Percentiles rank a stretch among this genome's conserved stretches.
phyloP scores from a whole-genome alignment of 2,329 filamentous ascomycete genomes.

The Calonectria leucothoes region DNA sequence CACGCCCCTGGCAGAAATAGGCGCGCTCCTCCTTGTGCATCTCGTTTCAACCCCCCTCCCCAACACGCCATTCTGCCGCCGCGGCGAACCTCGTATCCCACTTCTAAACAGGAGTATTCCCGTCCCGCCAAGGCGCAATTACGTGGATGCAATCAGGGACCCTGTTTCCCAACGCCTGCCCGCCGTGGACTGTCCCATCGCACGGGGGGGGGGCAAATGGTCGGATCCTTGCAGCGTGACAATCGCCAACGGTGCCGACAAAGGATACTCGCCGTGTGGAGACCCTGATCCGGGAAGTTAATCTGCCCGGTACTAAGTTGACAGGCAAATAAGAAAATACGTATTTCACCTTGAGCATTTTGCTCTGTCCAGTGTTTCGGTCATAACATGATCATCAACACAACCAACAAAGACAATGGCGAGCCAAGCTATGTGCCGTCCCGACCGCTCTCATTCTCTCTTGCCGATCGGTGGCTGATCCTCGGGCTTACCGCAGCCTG shows the following conservation, averaged over 20 bases:
- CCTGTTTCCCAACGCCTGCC: background rate
- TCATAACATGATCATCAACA: slow-evolving; percentile 5
- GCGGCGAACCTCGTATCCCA: background rate
- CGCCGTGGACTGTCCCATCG: background rate
- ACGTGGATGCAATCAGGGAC: slow-evolving; percentile 1
- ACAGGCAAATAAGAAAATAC: background rate
- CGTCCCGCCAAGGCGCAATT: background rate
- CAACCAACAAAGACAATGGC: background rate
- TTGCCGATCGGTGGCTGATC: slow-evolving; percentile 1
- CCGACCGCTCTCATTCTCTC: background rate
- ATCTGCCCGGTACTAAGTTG: background rate
- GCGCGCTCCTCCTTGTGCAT: background rate
- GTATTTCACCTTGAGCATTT: background rate
- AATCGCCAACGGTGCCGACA: background rate
- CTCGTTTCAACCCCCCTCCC: background rate
- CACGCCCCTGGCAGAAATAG: background rate
- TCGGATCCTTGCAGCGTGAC: background rate
- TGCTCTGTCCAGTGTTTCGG: background rate
- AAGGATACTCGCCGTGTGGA: background rate
- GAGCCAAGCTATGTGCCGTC: background rate
- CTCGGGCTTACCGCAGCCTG: slow-evolving; percentile 19
- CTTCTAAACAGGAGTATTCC: background rate
- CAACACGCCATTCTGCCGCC: background rate
- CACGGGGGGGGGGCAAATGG: background rate
- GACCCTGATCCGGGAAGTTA: background rate